phyloP scores from a whole-genome alignment of 345 rosid species.

The Cardiospermum halicacabum region DNA sequence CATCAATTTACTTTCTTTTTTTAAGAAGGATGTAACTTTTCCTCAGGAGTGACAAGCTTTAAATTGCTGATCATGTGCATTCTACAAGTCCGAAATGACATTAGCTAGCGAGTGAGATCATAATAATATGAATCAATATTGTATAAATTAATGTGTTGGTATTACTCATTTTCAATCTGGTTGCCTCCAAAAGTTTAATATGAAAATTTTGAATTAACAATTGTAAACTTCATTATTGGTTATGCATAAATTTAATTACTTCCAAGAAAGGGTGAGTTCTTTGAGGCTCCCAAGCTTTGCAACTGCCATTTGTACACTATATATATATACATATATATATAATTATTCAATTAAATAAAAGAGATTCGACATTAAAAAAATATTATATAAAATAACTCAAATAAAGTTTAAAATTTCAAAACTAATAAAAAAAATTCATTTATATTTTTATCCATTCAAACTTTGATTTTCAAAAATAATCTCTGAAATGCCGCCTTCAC shows the following conservation, averaged over 20 bases:
- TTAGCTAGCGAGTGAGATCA: background rate
- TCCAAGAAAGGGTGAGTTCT: conserved; percentile 44
- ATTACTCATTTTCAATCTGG: conserved; percentile 48
- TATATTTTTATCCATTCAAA: too few species aligned
- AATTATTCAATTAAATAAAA: too few species aligned
- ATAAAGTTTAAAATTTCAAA: too few species aligned
- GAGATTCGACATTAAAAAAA: too few species aligned
- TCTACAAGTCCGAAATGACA: conserved; percentile 36
- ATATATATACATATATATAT: too few species aligned
- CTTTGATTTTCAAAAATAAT: too few species aligned
- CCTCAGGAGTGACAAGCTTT: conserved; percentile 36
- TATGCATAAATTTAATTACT: conserved; percentile 23
- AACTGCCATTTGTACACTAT: conserved; percentile 46
- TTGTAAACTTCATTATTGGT: background rate
- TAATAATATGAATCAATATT: background rate
- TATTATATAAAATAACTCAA: too few species aligned
- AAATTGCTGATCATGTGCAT: conserved; percentile 45
- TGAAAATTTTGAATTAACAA: conserved; percentile 36
- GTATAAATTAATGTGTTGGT: background rate
- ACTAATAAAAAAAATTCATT: too few species aligned
- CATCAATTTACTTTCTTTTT: conserved; percentile 32
- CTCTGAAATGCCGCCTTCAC: too few species aligned
- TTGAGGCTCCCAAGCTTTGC: conserved; percentile 56
- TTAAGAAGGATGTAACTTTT: conserved; percentile 41
- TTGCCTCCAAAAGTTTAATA: conserved; percentile 44